Base-by-base conservation (phyloP, 2,329 filamentous ascomycete genomes). In the Dactylonectria estremocensis region DNA sequence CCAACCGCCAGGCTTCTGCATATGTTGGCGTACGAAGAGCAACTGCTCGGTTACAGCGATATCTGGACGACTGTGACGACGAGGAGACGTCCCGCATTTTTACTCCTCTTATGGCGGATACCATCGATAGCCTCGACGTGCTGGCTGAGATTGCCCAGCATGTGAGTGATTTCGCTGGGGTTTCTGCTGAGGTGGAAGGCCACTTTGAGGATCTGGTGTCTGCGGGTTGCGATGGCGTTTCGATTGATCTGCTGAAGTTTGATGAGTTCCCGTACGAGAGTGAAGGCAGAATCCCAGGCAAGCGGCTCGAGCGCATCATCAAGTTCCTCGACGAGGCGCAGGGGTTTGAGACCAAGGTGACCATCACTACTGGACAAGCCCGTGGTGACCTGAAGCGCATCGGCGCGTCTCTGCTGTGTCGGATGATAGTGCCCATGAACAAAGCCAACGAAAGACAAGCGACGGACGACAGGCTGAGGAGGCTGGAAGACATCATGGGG, bases 381-480 rank as follows among this genome's bases (percentile, higher is more conserved):
- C 68, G 61, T 35, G 68, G 72, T 0, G 74, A 76, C 43, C 54
- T 76, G 13, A 76, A 73, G 59, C 73, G 74, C 6, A 63, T 76
- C n/a, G 73, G 72, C 4, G 66, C 74, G 14, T 76, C 70, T 9
- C 49, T 76, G 13, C 43, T 76, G 18, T 18, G 49, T 24, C 45
- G 61, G 8, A 49, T 69, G 5, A 69, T 76, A 18, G 45, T 61
- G 28, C 65, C 70, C 24, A 43, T n/a, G 0, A 75, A 75, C 55
- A n/a, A 58, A 0, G 22, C 40, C 2, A 1, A 20, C 2, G 9
- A 18, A 8, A 56, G 49, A 16, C 9, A 11, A 31, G 58, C 45
- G 16, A 18, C 4, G 0, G 2, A 55, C 0, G n/a, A 24, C 11
- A 33, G 48, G 9, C 24, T 74, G 7, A 18, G 56, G 5, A 45